Evolutionary conservation across 2,329 filamentous ascomycete species (phyloP).

Genomic region (Fusarium hostae): DNA sequence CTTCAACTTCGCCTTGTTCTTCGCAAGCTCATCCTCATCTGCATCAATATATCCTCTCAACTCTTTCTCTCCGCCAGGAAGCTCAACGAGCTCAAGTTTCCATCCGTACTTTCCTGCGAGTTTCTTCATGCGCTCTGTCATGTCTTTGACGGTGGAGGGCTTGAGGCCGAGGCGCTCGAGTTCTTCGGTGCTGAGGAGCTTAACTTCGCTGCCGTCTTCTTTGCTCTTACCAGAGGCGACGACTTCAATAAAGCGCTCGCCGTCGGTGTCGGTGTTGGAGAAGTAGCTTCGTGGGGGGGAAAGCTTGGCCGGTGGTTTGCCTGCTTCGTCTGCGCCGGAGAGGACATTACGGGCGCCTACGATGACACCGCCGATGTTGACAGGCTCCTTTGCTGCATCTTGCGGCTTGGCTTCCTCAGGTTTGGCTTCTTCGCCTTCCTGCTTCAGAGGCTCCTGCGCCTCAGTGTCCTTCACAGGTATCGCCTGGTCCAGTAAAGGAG

Average conservation of each 20-base stretch:
- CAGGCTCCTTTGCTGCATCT: constrained; percentile 51
- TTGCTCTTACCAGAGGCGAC: constrained; percentile 59
- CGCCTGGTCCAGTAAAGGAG: constrained; percentile 49
- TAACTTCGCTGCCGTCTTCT: constrained; percentile 70
- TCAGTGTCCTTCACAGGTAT: constrained; percentile 46
- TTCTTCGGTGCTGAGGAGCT: constrained; percentile 72
- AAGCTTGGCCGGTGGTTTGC: constrained; percentile 59
- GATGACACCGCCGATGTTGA: constrained; percentile 64
- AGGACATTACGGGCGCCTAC: constrained; percentile 64
- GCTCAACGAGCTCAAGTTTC: constrained; percentile 83
- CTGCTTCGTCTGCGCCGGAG: constrained; percentile 58
- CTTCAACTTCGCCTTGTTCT: constrained; percentile 35
- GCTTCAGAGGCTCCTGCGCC: constrained; percentile 19
- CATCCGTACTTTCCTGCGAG: constrained; percentile 78
- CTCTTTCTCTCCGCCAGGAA: constrained; percentile 66
- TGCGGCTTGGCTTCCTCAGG: background rate
- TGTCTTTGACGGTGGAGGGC: constrained; percentile 72
- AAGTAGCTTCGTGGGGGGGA: constrained; percentile 57
- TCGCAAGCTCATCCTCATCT: constrained; percentile 53
- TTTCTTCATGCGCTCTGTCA: constrained; percentile 75
- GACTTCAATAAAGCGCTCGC: constrained; percentile 53
- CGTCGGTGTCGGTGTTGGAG: constrained; percentile 38
- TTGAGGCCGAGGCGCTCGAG: constrained; percentile 75
- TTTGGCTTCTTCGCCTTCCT: constrained; percentile 13
- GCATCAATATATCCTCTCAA: constrained; percentile 77